Percentiles rank a stretch among this genome's conserved stretches.
phyloP scores from a whole-genome alignment of 140 eudicot genomes.

The Oenanthe javanica region DNA sequence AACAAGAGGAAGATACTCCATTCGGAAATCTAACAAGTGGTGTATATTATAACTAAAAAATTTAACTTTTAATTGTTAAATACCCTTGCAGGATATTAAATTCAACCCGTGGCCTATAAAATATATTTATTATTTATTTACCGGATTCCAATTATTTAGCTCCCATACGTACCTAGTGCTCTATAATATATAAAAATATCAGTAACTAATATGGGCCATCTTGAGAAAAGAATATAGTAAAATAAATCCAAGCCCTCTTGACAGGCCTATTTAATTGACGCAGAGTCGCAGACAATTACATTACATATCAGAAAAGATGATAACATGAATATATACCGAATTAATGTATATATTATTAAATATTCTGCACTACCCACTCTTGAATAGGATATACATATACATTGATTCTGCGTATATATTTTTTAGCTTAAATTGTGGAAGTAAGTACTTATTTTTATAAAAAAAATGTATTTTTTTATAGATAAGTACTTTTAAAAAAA shows the following conservation, averaged over 20 bases:
- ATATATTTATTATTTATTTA: background rate
- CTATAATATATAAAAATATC: background rate
- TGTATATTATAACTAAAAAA: background rate
- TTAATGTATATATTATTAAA: too few relatives aligned
- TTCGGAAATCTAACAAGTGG: background rate
- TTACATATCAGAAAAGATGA: background rate
- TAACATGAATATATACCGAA: background rate
- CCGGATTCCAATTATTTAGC: background rate
- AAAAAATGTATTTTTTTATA: too few relatives aligned
- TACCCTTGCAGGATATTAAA: background rate
- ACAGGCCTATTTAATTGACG: background rate
- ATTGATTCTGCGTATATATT: background rate
- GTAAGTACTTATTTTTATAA: too few relatives aligned
- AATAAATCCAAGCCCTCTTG: background rate
- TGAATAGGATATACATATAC: background rate
- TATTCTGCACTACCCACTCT: background rate
- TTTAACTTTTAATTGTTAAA: background rate
- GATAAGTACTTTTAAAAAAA: too few relatives aligned
- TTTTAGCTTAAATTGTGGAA: too few relatives aligned
- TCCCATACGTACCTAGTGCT: background rate
- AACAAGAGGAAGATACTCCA: background rate
- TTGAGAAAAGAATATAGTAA: background rate
- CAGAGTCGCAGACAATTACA: background rate
- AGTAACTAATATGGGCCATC: background rate
- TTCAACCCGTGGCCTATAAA: slow-evolving; percentile 1